Evolutionary conservation across 106 monocot species (phyloP).

Genomic region (Narthecium ossifragum): DNA sequence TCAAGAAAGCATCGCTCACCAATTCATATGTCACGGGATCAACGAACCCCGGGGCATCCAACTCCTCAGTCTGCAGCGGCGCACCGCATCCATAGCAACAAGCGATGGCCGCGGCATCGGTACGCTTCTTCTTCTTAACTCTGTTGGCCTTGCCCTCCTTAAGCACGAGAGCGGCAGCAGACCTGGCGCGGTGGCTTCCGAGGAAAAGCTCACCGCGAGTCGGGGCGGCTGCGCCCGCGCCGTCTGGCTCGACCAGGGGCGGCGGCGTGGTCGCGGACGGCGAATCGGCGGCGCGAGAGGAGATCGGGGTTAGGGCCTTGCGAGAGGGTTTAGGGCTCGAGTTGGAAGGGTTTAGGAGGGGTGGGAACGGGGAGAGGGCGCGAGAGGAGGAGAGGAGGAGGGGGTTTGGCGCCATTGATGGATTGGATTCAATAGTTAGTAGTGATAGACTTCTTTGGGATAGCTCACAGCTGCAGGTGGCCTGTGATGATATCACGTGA

Average conservation of each 20-base stretch:
- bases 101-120: conserved; percentile 12
- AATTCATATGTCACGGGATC: conserved; percentile 67
- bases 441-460: too few relatives aligned
- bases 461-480: too few relatives aligned
- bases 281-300: conserved; percentile 17
- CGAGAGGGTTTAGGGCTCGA: background rate
- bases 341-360: background rate
- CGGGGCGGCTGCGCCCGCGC: conserved; percentile 81
- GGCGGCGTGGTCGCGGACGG: conserved; percentile 5
- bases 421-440: too few relatives aligned
- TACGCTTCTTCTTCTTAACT: conserved; percentile 30
- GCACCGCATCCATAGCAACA: conserved; percentile 96
- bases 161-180: conserved; percentile 35
- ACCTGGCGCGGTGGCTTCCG: conserved; percentile 37
- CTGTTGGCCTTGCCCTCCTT: conserved; percentile 27
- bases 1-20: conserved; percentile 22
- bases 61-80: conserved; percentile 53
- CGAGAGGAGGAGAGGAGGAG: conserved; percentile 9
- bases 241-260: conserved; percentile 32
- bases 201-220: conserved; percentile 80
- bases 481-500: too few relatives aligned
- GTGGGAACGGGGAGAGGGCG: background rate
- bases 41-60: conserved; percentile 79
- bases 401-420: conserved; percentile 7
- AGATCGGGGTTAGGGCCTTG: conserved; percentile 10